phyloP scores from a whole-genome alignment of 1,139 yeast species.

The Geotrichum macrosporum region DNA sequence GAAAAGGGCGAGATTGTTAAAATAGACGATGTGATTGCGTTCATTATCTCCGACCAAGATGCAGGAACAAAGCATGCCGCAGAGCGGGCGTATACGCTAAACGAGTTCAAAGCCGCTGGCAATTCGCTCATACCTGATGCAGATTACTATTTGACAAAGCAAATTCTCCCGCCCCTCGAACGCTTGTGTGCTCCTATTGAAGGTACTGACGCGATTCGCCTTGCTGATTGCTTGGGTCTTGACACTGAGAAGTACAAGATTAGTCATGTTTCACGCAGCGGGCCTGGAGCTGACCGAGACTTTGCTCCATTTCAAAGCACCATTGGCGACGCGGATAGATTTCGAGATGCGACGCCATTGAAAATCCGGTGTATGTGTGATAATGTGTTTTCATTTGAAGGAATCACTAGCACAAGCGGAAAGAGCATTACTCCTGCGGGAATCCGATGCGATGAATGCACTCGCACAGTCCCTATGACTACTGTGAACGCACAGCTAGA shows the following conservation, averaged over 20 bases:
- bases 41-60: slow-evolving; percentile 50
- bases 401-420: slow-evolving; percentile 47
- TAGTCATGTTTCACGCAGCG: slow-evolving; percentile 31
- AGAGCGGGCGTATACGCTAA: slow-evolving; percentile 74
- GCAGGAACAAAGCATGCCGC: slow-evolving; percentile 45
- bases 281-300: slow-evolving; percentile 42
- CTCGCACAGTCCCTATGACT: slow-evolving; percentile 47
- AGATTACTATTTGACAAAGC: slow-evolving; percentile 76
- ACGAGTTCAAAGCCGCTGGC: slow-evolving; percentile 57
- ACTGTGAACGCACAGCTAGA: slow-evolving; percentile 71
- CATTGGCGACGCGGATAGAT: slow-evolving; percentile 77
- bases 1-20: slow-evolving; percentile 78
- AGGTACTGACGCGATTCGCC: slow-evolving; percentile 75
- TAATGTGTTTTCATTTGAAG: slow-evolving; percentile 61
- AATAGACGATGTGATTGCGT: slow-evolving; percentile 88
- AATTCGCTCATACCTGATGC: slow-evolving; percentile 64
- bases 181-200: slow-evolving; percentile 81
- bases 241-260: slow-evolving; percentile 61
- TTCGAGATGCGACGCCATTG: slow-evolving; percentile 58
- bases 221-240: slow-evolving; percentile 73
- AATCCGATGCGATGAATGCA: slow-evolving; percentile 63
- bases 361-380: slow-evolving; percentile 63
- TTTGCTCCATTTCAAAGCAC: slow-evolving; percentile 77
- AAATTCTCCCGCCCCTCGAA: slow-evolving; percentile 85
- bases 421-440: slow-evolving; percentile 62